Conservation (phyloP, 176 grass and related monocot genomes). For the Eleusine indica region DNA sequence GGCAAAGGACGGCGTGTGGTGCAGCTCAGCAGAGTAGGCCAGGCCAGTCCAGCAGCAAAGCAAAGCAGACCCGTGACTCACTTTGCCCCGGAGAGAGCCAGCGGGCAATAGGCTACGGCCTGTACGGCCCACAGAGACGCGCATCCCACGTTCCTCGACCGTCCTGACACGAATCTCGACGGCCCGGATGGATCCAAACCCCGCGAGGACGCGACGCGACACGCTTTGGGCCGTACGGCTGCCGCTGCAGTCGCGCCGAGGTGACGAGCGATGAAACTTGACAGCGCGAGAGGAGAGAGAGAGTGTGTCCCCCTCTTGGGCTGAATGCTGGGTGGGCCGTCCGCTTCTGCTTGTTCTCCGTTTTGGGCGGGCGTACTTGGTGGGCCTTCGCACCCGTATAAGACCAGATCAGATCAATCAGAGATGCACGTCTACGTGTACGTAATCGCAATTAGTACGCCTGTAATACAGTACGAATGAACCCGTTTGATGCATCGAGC, state of each 20-base stretch:
- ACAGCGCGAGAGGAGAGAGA: not conserved
- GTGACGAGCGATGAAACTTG: constrained; percentile 9
- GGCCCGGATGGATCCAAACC: constrained; percentile 17
- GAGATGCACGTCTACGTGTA: not conserved
- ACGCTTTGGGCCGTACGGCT: not conserved
- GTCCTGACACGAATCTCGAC: not conserved
- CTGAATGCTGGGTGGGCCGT: constrained; percentile 5
- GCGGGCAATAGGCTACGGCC: constrained; percentile 13
- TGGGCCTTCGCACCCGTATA: not conserved
- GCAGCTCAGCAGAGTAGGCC: not conserved
- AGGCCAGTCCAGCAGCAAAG: not conserved
- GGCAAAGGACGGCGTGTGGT: constrained; percentile 17
- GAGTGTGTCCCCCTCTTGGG: not conserved
- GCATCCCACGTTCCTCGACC: not conserved
- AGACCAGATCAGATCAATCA: constrained; percentile 7
- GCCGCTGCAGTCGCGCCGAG: not conserved
- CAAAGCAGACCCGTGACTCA: constrained; percentile 40
- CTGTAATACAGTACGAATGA: too few relatives aligned
- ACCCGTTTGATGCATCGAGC: not conserved
- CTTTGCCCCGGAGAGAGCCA: not conserved
- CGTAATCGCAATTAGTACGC: not conserved
- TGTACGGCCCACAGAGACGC: constrained; percentile 39
- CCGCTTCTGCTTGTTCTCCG: not conserved
- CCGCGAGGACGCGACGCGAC: not conserved
- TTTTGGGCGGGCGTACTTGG: not conserved